phyloP scores from a whole-genome alignment of 345 rosid species.

The Aquilaria malaccensis region DNA sequence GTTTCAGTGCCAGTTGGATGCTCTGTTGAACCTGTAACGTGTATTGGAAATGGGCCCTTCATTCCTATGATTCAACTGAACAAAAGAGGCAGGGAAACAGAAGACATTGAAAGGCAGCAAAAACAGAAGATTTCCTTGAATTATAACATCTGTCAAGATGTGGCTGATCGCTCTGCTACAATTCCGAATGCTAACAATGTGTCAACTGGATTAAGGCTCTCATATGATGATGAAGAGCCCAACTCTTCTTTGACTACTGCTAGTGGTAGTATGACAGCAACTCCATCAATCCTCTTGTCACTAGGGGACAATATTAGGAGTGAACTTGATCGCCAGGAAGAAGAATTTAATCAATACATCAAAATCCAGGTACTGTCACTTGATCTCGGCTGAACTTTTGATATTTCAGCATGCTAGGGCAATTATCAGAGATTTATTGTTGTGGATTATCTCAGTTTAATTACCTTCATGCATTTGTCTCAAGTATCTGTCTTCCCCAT shows the following conservation, averaged over 20 bases:
- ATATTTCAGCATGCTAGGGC: no score
- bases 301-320: conserved; percentile 48
- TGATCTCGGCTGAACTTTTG: no score
- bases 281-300: conserved; percentile 48
- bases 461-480: no score
- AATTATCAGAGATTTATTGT: no score
- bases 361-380: conserved; percentile 42
- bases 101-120: conserved; percentile 49
- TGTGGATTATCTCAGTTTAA: no score
- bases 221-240: conserved; percentile 59
- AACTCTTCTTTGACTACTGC: conserved; percentile 75
- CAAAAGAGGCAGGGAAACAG: conserved; percentile 50
- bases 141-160: conserved; percentile 44
- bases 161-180: conserved; percentile 40
- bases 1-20: conserved; percentile 55
- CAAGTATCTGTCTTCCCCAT: no score
- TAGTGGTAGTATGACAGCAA: conserved; percentile 55
- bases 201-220: conserved; percentile 79
- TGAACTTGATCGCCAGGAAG: conserved; percentile 57
- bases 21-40: conserved; percentile 53
- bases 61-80: conserved; percentile 41
- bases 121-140: conserved; percentile 66
- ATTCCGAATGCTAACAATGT: conserved; percentile 52
- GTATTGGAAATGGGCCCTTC: conserved; percentile 50
- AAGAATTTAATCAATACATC: conserved; percentile 55